Base-by-base conservation (phyloP, 2,329 filamentous ascomycete genomes). In the Apiospora koreana region DNA sequence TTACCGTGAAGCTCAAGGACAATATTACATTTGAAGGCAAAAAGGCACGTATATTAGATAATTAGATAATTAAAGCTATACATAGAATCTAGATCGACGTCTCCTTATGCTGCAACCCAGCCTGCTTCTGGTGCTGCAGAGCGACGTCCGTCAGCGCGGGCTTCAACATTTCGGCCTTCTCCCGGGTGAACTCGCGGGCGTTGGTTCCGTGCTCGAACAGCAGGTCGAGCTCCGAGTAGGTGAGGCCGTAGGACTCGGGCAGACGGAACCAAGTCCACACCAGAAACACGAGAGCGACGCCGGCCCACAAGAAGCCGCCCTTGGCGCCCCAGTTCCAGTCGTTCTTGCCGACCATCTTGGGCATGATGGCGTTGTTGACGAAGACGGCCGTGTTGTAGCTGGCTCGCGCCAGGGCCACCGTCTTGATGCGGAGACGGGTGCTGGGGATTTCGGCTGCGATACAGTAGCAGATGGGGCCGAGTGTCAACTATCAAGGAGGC, bases 321-420 rank as follows among this genome's bases (percentile, higher is more conserved):
- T 71, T 69, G 28, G 64, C 67, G 21, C 64, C 67, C 70, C 70
- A 71, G 46, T 67, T 67, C 70, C 67, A 69, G 21, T 69, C 62
- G 41, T 67, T 67, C 38, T 46, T 43, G 41, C 62, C 62, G 8
- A 71, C 70, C 38, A 71, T 71, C 46, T 67, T 67, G 21, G 70
- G 64, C 70, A 71, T 71, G 41, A 69, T 54, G 31, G 67, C 42
- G 42, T 71, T 67, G 48, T 69, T 69, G 45, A 67, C 31, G 48
- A 67, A 71, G 1, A 67, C 67, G 18, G 46, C 46, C 35, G 38
- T 64, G 41, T 69, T 69, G 67, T 71, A 71, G 62, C 67, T 71
- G 10, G 64, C 68, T 7, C 70, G 41, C 48, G 70, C 42, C 23
- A 71, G 41, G 5, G 69, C 70, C 23, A 69, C 68, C 0, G 68